These are phyloP conservation scores for Cyberlindnera galapagoensis DNA, from an alignment of 805 yeast species.

Conservation along the genomic window DNA sequence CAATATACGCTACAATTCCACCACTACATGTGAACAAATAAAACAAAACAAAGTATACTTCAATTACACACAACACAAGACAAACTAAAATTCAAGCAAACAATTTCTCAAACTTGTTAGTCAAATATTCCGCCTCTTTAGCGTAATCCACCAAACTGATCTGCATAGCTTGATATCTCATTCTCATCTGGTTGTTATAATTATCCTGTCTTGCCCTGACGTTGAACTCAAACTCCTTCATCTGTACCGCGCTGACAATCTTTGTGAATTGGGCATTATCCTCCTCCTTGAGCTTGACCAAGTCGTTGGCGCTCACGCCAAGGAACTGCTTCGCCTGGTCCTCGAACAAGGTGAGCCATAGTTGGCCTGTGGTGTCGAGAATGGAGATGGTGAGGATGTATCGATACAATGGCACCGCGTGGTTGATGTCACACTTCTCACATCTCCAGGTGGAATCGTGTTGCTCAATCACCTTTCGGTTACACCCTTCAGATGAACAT, in stretches of 20 bases:
- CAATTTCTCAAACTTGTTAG: slow-evolving; percentile 26
- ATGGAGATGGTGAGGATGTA: slow-evolving; percentile 72
- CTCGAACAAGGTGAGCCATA: slow-evolving; percentile 86
- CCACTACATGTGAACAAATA: too few species aligned
- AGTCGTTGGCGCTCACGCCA: slow-evolving; percentile 54
- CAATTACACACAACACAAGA: background rate
- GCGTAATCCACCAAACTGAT: slow-evolving; percentile 47
- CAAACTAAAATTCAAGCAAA: slow-evolving; percentile 7
- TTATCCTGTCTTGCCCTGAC: slow-evolving; percentile 77
- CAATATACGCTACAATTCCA: too few species aligned
- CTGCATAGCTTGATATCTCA: slow-evolving; percentile 64
- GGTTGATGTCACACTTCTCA: slow-evolving; percentile 77
- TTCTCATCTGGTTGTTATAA: slow-evolving; percentile 71
- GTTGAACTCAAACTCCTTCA: slow-evolving; percentile 69
- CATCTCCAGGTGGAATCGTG: slow-evolving; percentile 83
- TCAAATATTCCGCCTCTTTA: slow-evolving; percentile 55
- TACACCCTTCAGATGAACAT: slow-evolving; percentile 70
- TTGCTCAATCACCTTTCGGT: slow-evolving; percentile 74
- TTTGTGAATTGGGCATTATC: slow-evolving; percentile 40
- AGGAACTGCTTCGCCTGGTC: slow-evolving; percentile 69
- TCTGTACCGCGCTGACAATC: slow-evolving; percentile 43
- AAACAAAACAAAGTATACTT: too few species aligned
- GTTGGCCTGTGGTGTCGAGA: slow-evolving; percentile 74
- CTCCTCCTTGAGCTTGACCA: slow-evolving; percentile 41
- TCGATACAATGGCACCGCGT: slow-evolving; percentile 67